A percentile compares a stretch with the other conserved stretches of the same genome.
Conservation (phyloP, 495 filamentous ascomycete species). For the Tuber indicum region DNA sequence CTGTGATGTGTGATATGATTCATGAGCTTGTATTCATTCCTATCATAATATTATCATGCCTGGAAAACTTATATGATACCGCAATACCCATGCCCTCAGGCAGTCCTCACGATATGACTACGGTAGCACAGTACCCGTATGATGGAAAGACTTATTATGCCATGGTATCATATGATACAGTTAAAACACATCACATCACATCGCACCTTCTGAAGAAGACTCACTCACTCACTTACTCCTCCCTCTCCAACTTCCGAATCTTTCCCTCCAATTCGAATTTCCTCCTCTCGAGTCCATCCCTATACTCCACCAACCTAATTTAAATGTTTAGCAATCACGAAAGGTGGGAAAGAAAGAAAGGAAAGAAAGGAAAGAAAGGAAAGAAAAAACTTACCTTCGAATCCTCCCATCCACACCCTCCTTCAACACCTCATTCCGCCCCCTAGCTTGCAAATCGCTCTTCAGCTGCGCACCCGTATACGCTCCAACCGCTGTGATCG, state of each 20-base stretch:
- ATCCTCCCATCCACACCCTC: conserved; percentile 28
- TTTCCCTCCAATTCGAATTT: conserved; percentile 31
- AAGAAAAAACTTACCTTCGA: conserved; percentile 11
- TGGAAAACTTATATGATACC: no score
- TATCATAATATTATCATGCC: no score
- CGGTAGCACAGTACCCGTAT: no score
- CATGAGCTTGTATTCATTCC: no score
- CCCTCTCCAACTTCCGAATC: conserved; percentile 22
- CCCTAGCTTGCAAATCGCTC: conserved; percentile 21
- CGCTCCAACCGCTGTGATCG: conserved; percentile 35
- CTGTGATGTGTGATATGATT: no score
- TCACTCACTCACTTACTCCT: no score
- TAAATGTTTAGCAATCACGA: no score
- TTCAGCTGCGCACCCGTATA: conserved; percentile 36
- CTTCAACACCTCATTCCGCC: conserved; percentile 3
- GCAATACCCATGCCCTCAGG: no score
- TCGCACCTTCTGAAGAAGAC: background rate
- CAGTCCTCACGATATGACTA: no score
- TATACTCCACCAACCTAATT: conserved; percentile 30
- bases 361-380: background rate
- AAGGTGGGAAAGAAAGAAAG: background rate
- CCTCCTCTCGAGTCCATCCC: conserved; percentile 20
- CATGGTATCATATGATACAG: background rate
- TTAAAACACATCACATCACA: background rate
- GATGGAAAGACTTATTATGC: no score